Percentiles rank a stretch among this genome's conserved stretches.
These are phyloP conservation scores for Geosmithia morbida DNA, from an alignment of 2,329 filamentous ascomycete genomes.

Conservation along the genomic window DNA sequence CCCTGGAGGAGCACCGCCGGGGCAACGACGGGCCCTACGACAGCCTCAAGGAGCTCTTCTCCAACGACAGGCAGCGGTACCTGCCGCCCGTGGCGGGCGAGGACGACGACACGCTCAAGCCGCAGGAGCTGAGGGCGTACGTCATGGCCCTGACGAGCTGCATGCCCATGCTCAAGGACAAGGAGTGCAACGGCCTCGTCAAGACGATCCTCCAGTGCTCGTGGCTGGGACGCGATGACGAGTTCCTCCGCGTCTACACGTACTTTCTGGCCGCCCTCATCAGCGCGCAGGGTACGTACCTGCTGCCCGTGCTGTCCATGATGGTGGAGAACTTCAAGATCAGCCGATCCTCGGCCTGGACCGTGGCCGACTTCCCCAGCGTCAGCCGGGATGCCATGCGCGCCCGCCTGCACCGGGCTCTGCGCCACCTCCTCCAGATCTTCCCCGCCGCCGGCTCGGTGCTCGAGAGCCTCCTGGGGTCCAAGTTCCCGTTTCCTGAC, in stretches of 20 bases:
- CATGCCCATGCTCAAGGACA: constrained; percentile 42
- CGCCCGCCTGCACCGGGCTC: constrained; percentile 57
- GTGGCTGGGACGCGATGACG: constrained; percentile 50
- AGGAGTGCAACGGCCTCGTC: constrained; percentile 43
- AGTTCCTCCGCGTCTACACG: constrained; percentile 52
- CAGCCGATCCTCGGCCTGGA: constrained; percentile 28
- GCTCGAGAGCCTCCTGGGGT: constrained; percentile 50
- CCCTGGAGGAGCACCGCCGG: constrained; percentile 39
- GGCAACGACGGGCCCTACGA: constrained; percentile 48
- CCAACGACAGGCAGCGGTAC: constrained; percentile 29
- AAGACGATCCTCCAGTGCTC: constrained; percentile 43
- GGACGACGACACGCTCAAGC: constrained; percentile 32
- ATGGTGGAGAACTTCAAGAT: constrained; percentile 64
- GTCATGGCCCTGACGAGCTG: constrained; percentile 48
- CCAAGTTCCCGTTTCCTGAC: constrained; percentile 62
- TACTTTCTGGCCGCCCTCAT: constrained; percentile 59
- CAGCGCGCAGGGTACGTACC: constrained; percentile 69
- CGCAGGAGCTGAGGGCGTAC: constrained; percentile 44
- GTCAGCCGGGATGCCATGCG: constrained; percentile 54
- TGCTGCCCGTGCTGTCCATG: constrained; percentile 61
- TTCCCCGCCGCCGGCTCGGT: constrained; percentile 66
- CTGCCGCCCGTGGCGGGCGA: constrained; percentile 22
- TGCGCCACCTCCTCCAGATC: constrained; percentile 64
- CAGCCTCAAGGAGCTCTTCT: constrained; percentile 43
- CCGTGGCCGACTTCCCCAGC: constrained; percentile 35